Base-by-base conservation (phyloP, 768 basidiomycete species). In the Boletus subcaerulescens region DNA sequence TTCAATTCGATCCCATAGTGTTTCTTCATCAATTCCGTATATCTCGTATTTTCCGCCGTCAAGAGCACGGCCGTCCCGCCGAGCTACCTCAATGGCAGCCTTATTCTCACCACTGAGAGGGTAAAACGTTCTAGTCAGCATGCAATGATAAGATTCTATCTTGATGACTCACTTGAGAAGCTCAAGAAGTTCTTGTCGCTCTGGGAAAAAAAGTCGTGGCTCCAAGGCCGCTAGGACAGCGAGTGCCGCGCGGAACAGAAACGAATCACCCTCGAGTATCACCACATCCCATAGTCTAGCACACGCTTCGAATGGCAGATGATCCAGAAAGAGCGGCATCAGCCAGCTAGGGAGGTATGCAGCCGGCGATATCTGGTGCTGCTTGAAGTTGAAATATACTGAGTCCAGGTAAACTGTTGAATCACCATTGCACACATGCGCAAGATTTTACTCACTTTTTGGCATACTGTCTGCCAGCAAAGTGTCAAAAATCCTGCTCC, bases 351-450 rank as follows among this genome's bases (percentile, higher is more conserved):
- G 82, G 15, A 96, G 76, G 74, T 95, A 96, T n/a, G 84, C 79
- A 3, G 84, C 74, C 2, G 93, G 93, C 1, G 92, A 88, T 64
- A 96, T 83, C 58, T 93, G 91, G 66, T 94, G 91, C 63, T 93
- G 91, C 68, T 94, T 93, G 73, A 95, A 94, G 73, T 94, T 94
- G 74, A 93, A 91, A 69, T 93, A 94, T 58, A 96, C 92, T 93
- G 45, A 14, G 14, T 52, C 31, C 45, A 36, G 32, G 51, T 15
- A 48, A 48, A 55, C 32, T 5, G 20, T 24, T 58, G 38, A 43
- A 26, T 38, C 17, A 17, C n/a, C 8, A 18, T 18, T 45, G n/a
- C 20, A 20, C 14, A 7, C 15, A 15, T 29, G 26, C 3, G 18
- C 38, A 53, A 47, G 38, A 22, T 12, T 31, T 24, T 33, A 60